Evolutionary conservation across 176 grass and related monocot species (phyloP).

Genomic region (Musa beccarii): DNA sequence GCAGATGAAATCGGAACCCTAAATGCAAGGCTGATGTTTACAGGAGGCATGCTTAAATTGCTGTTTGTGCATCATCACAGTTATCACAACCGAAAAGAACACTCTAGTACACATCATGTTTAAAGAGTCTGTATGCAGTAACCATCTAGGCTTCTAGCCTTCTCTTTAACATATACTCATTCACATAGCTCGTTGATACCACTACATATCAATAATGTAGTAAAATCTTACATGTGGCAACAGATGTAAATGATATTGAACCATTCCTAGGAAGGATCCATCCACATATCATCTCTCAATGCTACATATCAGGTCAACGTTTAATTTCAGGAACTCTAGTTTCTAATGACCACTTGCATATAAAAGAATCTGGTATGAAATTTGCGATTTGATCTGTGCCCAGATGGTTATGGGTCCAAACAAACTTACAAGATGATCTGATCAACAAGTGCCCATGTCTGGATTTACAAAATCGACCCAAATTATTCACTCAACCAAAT

Average conservation of each 20-base stretch:
- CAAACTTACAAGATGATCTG: not conserved
- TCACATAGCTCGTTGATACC: not conserved
- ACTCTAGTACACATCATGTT: not conserved
- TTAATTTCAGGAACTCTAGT: too few species aligned
- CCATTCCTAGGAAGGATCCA: too few species aligned
- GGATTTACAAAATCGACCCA: not conserved
- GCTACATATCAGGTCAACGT: too few species aligned
- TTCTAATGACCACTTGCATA: too few species aligned
- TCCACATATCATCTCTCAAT: too few species aligned
- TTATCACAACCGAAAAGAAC: not conserved
- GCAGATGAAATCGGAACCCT: too few species aligned
- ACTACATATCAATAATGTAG: not conserved
- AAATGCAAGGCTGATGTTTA: too few species aligned
- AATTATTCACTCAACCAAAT: not conserved
- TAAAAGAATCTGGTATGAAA: not conserved
- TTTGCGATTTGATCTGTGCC: not conserved
- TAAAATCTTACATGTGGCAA: not conserved
- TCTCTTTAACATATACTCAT: not conserved
- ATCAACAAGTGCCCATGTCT: not conserved
- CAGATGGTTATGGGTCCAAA: not conserved
- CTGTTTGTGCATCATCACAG: too few species aligned
- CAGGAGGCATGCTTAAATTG: too few species aligned
- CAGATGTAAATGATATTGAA: not conserved
- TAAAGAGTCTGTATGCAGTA: not conserved
- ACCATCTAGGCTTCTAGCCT: not conserved